These are phyloP conservation scores for Pulveroboletus sp. DNA, from an alignment of 768 basidiomycete species.

Conservation along the genomic window DNA sequence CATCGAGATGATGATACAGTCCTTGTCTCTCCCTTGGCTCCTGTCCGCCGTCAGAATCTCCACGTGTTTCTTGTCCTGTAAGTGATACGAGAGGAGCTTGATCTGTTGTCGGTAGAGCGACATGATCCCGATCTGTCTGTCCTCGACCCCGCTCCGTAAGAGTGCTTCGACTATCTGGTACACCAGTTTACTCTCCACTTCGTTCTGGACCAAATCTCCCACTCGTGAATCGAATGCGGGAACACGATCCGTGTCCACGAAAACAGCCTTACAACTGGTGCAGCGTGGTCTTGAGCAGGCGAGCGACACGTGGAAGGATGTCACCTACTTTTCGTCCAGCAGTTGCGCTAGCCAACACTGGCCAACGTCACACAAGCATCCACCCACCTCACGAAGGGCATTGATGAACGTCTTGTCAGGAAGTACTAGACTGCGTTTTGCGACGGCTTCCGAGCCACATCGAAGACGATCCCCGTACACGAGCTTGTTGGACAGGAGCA, in stretches of 20 bases:
- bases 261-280: slow-evolving; percentile 75
- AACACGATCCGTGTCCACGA: slow-evolving; percentile 86
- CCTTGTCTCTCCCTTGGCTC: slow-evolving; percentile 94
- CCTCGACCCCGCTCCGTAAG: slow-evolving; percentile 54
- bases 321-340: slow-evolving; percentile 56
- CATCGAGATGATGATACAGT: slow-evolving; percentile 89
- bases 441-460: slow-evolving; percentile 75
- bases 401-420: slow-evolving; percentile 43
- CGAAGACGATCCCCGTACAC: slow-evolving; percentile 74
- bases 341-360: slow-evolving; percentile 71
- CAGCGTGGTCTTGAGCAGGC: neutral
- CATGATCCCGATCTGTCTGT: slow-evolving; percentile 80
- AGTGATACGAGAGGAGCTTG: slow-evolving; percentile 71
- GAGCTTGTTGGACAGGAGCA: slow-evolving; percentile 82
- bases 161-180: slow-evolving; percentile 67
- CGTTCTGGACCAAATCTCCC: slow-evolving; percentile 90
- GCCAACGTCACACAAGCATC: slow-evolving; percentile 28
- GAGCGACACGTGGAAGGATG: neutral
- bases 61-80: slow-evolving; percentile 51
- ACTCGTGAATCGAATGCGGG: slow-evolving; percentile 77
- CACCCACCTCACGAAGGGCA: slow-evolving; percentile 37
- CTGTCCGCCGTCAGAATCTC: slow-evolving; percentile 92
- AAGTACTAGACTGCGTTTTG: slow-evolving; percentile 51
- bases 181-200: slow-evolving; percentile 66
- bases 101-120: slow-evolving; percentile 94